Evolutionary conservation across 495 filamentous ascomycete species (phyloP).

Genomic region (Annulohypoxylon maeteangense): DNA sequence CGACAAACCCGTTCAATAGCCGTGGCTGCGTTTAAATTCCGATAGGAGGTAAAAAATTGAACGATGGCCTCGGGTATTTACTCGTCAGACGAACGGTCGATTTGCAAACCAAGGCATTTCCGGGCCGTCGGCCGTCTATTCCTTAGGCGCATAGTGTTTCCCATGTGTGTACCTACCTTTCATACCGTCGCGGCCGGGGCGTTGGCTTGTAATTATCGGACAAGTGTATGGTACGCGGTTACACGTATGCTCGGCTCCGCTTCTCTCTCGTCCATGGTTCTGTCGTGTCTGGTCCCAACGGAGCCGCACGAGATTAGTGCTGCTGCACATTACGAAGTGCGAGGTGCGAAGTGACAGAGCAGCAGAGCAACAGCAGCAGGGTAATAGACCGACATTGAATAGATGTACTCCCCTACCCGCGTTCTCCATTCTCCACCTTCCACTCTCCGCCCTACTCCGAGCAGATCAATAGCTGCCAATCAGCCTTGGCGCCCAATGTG

Average conservation of each 20-base stretch:
- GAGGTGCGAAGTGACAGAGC: slow-evolving; percentile 1
- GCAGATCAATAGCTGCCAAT: slow-evolving; percentile 33
- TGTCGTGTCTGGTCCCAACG: slow-evolving; percentile 36
- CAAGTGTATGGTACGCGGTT: slow-evolving; percentile 27
- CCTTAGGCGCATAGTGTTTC: slow-evolving; percentile 33
- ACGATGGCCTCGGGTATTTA: slow-evolving; percentile 5
- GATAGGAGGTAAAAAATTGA: slow-evolving; percentile 18
- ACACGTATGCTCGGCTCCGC: slow-evolving; percentile 40
- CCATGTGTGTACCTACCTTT: neutral
- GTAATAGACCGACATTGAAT: slow-evolving; percentile 18
- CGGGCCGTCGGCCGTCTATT: slow-evolving; percentile 19
- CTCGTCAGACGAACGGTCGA: slow-evolving; percentile 8
- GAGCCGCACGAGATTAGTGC: slow-evolving; percentile 44
- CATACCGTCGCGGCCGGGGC: slow-evolving; percentile 11
- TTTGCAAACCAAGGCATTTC: slow-evolving; percentile 23
- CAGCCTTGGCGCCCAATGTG: slow-evolving; percentile 22
- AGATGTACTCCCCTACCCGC: slow-evolving; percentile 29
- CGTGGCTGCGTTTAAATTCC: slow-evolving; percentile 8
- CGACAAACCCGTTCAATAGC: neutral
- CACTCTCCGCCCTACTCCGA: slow-evolving; percentile 9
- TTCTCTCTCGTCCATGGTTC: slow-evolving; percentile 37
- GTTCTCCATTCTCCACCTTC: neutral
- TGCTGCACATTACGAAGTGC: slow-evolving; percentile 26
- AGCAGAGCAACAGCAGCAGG: no score
- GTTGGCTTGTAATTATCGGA: slow-evolving; percentile 11